Evolutionary conservation across 2,329 filamentous ascomycete genomes (phyloP).

Genomic region (Albifimbria verrucaria): DNA sequence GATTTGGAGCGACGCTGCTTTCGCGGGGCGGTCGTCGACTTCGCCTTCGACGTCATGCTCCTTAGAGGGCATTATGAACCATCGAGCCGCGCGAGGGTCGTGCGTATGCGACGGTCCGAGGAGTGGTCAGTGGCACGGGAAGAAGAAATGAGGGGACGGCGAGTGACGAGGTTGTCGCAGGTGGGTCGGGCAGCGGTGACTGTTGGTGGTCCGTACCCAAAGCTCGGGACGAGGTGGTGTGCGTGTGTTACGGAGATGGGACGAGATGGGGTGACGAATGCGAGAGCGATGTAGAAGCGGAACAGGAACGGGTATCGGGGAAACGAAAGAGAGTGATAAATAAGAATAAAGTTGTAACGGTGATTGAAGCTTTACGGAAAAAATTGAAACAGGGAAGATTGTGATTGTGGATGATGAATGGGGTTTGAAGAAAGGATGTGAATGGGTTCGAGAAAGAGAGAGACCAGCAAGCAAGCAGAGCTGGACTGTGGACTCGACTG

Average conservation of each 20-base stretch:
- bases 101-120: constrained; percentile 1
- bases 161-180: not conserved
- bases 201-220: not conserved
- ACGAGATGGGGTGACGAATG: too few relatives aligned
- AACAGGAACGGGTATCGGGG: not conserved
- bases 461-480: not conserved
- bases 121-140: not conserved
- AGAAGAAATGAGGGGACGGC: not conserved
- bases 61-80: constrained; percentile 36
- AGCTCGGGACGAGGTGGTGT: not conserved
- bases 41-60: constrained; percentile 37
- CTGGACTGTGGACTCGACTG: not conserved
- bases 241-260: not conserved
- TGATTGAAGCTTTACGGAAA: too few relatives aligned
- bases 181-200: not conserved
- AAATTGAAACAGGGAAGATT: too few relatives aligned
- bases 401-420: too few relatives aligned
- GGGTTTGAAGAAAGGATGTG: too few relatives aligned
- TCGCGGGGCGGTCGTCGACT: constrained; percentile 36
- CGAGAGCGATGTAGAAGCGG: not conserved
- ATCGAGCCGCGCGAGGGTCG: constrained; percentile 15
- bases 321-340: not conserved
- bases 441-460: too few relatives aligned
- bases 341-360: not conserved
- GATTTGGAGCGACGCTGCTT: constrained; percentile 36